A percentile compares a stretch with the other conserved stretches of the same genome.
These are phyloP conservation scores for Globisporangium viniferum DNA, from an alignment of 352 stramenopile species.

Conservation along the genomic window DNA sequence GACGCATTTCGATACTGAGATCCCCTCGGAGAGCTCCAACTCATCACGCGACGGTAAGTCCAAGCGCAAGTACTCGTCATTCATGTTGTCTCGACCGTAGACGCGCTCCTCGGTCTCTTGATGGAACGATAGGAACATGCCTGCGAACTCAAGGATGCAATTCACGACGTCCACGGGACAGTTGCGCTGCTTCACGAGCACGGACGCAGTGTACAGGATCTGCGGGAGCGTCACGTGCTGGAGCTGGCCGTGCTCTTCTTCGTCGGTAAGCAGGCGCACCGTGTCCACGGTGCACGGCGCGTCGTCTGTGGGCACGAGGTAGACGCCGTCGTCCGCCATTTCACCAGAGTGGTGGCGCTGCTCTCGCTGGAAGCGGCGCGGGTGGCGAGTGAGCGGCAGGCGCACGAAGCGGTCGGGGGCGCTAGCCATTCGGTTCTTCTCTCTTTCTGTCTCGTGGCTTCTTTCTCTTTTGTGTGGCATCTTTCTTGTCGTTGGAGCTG, in stretches of 20 bases:
- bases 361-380: not conserved
- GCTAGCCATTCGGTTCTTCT: not conserved
- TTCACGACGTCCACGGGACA: slow-evolving; percentile 28
- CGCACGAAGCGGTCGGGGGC: not conserved
- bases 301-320: slow-evolving; percentile 37
- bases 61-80: slow-evolving; percentile 54
- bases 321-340: slow-evolving; percentile 27
- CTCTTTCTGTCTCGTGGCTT: not conserved
- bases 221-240: slow-evolving; percentile 30
- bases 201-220: slow-evolving; percentile 41
- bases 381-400: not conserved
- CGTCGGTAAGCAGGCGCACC: slow-evolving; percentile 42
- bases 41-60: slow-evolving; percentile 32
- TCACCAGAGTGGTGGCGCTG: not conserved
- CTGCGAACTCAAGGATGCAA: slow-evolving; percentile 42
- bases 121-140: slow-evolving; percentile 49
- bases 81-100: slow-evolving; percentile 39
- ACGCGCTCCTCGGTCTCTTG: slow-evolving; percentile 26
- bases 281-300: slow-evolving; percentile 21
- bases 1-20: slow-evolving; percentile 35
- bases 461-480: not conserved
- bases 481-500: not conserved
- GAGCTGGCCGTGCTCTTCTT: slow-evolving; percentile 37
- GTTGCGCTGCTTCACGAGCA: slow-evolving; percentile 28
- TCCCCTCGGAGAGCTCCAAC: slow-evolving; percentile 36